A percentile compares a stretch with the other conserved stretches of the same genome.
Evolutionary conservation across 345 rosid species (phyloP).

Genomic region (Corchorus olitorius): DNA sequence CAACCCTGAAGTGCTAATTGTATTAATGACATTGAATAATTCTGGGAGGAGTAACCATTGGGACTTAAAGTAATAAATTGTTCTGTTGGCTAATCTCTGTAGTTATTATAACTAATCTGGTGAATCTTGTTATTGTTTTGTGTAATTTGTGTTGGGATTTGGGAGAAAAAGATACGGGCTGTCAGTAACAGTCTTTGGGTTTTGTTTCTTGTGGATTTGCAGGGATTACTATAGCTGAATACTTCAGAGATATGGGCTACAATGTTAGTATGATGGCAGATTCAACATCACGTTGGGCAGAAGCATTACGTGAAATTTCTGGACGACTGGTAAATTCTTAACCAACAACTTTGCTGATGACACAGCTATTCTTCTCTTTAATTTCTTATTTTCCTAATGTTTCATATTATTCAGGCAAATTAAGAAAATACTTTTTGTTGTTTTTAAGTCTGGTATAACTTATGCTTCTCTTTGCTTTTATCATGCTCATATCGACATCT

Average conservation of each 20-base stretch:
- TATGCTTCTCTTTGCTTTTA: neutral
- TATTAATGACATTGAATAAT: neutral
- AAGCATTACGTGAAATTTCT: conserved; percentile 99
- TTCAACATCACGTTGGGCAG: conserved; percentile 99
- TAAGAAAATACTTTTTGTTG: neutral
- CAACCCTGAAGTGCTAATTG: neutral
- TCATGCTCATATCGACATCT: conserved; percentile 13
- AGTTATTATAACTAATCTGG: neutral
- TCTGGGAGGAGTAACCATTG: conserved; percentile 4
- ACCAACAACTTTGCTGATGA: neutral
- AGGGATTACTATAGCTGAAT: conserved; percentile 99
- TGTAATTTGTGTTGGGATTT: neutral
- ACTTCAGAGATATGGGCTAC: conserved; percentile 98
- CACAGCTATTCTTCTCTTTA: neutral
- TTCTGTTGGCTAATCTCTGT: neutral
- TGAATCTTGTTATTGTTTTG: neutral
- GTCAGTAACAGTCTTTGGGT: conserved; percentile 9
- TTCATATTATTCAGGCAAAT: neutral
- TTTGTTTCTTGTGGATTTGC: conserved; percentile 23
- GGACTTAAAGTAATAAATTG: neutral
- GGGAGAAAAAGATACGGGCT: neutral
- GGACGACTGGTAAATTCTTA: conserved; percentile 76
- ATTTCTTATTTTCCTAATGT: neutral
- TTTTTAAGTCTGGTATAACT: neutral
- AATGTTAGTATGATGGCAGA: conserved; percentile 99